These are phyloP conservation scores for Malus hybrid DNA, from an alignment of 331 rosid genomes.

Conservation along the genomic window DNA sequence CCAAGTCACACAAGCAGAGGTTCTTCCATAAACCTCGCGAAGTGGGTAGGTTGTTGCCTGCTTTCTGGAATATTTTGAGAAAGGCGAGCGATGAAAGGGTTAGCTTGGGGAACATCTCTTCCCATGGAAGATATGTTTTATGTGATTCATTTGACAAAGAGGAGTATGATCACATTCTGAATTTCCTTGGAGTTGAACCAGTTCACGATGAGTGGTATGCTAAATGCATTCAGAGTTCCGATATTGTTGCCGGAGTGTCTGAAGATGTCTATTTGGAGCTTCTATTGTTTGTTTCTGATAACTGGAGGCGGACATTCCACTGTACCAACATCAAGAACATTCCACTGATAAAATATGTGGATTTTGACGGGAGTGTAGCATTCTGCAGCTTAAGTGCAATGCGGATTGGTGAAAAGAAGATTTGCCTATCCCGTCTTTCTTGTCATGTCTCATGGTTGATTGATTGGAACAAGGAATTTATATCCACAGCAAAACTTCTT, in stretches of 20 bases:
- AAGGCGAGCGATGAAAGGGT: constrained; percentile 30
- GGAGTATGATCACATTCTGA: constrained; percentile 33
- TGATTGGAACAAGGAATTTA: constrained; percentile 44
- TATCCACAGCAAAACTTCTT: constrained; percentile 7
- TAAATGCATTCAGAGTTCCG: constrained; percentile 57
- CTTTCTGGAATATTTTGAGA: constrained; percentile 48
- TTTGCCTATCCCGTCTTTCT: constrained; percentile 19
- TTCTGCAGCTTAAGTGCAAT: constrained; percentile 21
- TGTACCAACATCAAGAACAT: constrained; percentile 25
- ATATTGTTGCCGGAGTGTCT: constrained; percentile 44
- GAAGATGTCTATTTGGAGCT: constrained; percentile 50
- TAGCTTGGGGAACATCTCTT: constrained; percentile 37
- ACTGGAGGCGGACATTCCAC: constrained; percentile 29
- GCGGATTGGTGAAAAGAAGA: background rate
- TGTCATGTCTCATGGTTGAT: constrained; percentile 51
- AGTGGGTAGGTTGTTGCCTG: constrained; percentile 60
- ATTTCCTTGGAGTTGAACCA: constrained; percentile 39
- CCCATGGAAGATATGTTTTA: constrained; percentile 51
- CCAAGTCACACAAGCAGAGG: constrained; percentile 55
- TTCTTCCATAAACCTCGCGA: constrained; percentile 58
- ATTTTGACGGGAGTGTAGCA: constrained; percentile 21
- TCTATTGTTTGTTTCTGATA: constrained; percentile 39
- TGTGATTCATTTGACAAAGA: constrained; percentile 43
- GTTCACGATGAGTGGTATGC: constrained; percentile 63
- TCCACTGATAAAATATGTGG: constrained; percentile 44